Evolutionary conservation across 352 stramenopile genomes (phyloP), one percentile per base, ranked within the genome.

Genomic region (Nothophytophthora sp.): DNA sequence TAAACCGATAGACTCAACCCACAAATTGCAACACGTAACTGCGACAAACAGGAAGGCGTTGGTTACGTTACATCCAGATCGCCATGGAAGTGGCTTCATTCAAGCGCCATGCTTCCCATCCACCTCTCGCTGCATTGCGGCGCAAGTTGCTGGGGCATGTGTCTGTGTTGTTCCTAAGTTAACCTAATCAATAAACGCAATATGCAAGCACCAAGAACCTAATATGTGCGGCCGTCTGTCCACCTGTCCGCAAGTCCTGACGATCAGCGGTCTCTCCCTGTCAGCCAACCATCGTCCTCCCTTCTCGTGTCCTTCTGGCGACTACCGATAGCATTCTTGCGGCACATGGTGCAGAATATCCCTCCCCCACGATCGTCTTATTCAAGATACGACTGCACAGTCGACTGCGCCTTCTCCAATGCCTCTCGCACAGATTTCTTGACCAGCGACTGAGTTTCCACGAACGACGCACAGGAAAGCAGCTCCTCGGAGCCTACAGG

Each of bases 121-220:
- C n/a, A n/a, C n/a, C n/a, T n/a, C n/a, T n/a, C n/a, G n/a, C n/a
- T n/a, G n/a, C n/a, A n/a, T n/a, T n/a, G n/a, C n/a, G n/a, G n/a
- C n/a, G n/a, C n/a, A n/a, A n/a, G n/a, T n/a, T n/a, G n/a, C n/a
- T n/a, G n/a, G n/a, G 38, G 52, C 44, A 55, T 52, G 51, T 55
- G 24, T 63, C 44, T 34, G 46, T 63, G 41, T 60, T 64, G 45
- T 54, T 67, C 57, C 51, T 64, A 71, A 67, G 47, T 71, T 67
- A 66, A n/a, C 57, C 39, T 43, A 61, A 63, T 63, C 49, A 40
- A 60, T 67, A 28, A 59, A 67, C 53, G 34, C 40, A 67, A 27
- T 70, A 58, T 61, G 60, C 60, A 70, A 70, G 63, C 60, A 56
- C 49, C 65, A 61, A 69, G 50, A 60, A 67, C n/a, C 51, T 58